Conservation (phyloP, 331 rosid species). For the Pyracantha coccinea region DNA sequence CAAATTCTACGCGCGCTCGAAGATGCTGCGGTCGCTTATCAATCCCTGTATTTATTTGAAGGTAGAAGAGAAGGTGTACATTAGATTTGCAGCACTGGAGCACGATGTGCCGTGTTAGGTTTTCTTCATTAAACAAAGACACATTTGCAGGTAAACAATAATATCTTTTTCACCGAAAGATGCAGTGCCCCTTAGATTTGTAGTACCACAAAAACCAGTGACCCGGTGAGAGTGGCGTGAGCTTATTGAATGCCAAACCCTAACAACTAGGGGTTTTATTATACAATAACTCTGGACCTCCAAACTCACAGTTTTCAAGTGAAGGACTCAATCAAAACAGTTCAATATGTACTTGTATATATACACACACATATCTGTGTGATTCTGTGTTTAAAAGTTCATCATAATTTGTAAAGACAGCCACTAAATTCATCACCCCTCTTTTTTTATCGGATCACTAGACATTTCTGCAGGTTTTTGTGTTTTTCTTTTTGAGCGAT, state of each 20-base stretch:
- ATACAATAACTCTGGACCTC: conserved; percentile 9
- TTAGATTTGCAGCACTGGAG: not conserved
- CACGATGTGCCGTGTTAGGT: not conserved
- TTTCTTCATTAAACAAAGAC: not conserved
- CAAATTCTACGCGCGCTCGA: too few species aligned
- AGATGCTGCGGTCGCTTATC: too few species aligned
- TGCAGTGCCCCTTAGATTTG: not conserved
- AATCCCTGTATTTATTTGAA: too few species aligned
- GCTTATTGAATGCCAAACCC: not conserved
- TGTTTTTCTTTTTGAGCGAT: too few species aligned
- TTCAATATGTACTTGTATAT: too few species aligned
- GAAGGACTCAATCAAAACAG: not conserved
- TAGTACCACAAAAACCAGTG: not conserved
- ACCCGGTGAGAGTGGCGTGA: not conserved
- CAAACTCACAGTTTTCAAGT: conserved; percentile 1
- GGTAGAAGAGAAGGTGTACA: not conserved
- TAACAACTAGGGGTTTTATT: not conserved
- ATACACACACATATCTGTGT: too few species aligned
- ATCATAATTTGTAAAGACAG: too few species aligned
- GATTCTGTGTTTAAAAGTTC: too few species aligned
- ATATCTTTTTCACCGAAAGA: not conserved
- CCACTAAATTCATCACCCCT: too few species aligned
- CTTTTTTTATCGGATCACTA: too few species aligned
- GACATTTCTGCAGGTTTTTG: too few species aligned
- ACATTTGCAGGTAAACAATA: not conserved